Conservation (phyloP, 1,284 basidiomycete species). For the Ganoderma meredithae region DNA sequence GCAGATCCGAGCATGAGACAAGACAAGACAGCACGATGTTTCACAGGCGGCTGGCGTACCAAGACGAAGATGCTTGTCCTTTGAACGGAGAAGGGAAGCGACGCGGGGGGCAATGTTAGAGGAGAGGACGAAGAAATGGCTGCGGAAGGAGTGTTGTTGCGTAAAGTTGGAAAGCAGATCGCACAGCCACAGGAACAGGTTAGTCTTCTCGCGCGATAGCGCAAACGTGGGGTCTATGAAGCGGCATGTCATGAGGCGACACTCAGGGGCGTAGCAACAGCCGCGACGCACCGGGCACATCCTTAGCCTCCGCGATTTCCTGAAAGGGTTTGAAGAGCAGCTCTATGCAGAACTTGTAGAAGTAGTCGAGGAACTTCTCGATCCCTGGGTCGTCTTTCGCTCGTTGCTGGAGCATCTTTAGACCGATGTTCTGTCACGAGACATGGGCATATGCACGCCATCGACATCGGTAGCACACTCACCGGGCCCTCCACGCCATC, state of each 20-base stretch:
- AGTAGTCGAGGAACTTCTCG: constrained; percentile 90
- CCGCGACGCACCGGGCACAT: constrained; percentile 58
- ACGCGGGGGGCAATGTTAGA: constrained; percentile 77
- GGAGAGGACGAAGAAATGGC: constrained; percentile 90
- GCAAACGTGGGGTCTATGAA: constrained; percentile 56
- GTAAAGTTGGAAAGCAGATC: constrained; percentile 93
- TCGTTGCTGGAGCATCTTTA: constrained; percentile 56
- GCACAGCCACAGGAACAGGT: constrained; percentile 84
- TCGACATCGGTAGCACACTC: constrained; percentile 22
- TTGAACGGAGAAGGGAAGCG: constrained; percentile 80
- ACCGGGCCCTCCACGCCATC: constrained; percentile 41
- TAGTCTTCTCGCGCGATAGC: constrained; percentile 75
- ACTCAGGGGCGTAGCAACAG: background rate
- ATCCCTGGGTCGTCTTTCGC: constrained; percentile 86
- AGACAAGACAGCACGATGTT: background rate
- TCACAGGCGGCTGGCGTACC: constrained; percentile 56
- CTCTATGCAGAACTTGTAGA: constrained; percentile 84
- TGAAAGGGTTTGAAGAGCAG: constrained; percentile 82
- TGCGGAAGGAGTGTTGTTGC: constrained; percentile 88
- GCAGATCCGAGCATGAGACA: constrained; percentile 13
- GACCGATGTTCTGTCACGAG: constrained; percentile 33
- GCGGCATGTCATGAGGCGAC: background rate
- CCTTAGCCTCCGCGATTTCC: constrained; percentile 81
- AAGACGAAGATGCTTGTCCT: constrained; percentile 92
- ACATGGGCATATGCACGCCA: constrained; percentile 7